Base-by-base conservation (phyloP, 2,329 filamentous ascomycete genomes). In the Ceratocystis cacaofunesta region DNA sequence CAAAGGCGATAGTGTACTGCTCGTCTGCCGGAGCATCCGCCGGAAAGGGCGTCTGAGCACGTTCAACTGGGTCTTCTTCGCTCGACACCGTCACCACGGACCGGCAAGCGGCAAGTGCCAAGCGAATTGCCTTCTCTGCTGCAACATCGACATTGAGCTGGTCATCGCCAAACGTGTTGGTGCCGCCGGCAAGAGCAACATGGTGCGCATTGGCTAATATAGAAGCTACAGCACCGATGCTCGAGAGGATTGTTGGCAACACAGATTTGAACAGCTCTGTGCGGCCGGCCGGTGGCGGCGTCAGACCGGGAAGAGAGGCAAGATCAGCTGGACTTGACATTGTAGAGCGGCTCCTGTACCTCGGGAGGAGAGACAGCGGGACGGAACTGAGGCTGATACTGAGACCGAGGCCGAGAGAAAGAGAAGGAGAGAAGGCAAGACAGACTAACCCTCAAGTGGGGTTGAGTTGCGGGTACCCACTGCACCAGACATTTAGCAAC, bases 1-100 rank as follows among this genome's bases (percentile, higher is more conserved):
- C 84, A 69, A 86, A 86, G 0, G 82, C 83, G 7, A 85, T 73
- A 0, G 82, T 80, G 72, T 86, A 86, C 32, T 74, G 70, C 69
- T 84, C 79, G 1, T 64, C 10, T 8, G 62, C 5, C 25, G 8
- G 25, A 5, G 2, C 19, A 25, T 10, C 28, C 5, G 8, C 63
- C 61, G 19, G 12, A 36, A 15, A 62, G n/a, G 5, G 25, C 5
- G 58, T 50, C 63, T 74, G 69, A 44, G 72, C 25, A 67, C 72
- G 72, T 72, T 85, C 82, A 0, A 82, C 70, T 0, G 82, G 82
- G 63, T 85, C 82, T 70, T 86, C 83, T 70, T 86, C 83, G 71
- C 82, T 83, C 72, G 79, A 83, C 1, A 81, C 81, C 0, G 79
- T 78, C 12, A 73, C 73, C 1, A 83, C 76, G 0, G 76, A 71